These are phyloP conservation scores for Rickenella mellea DNA, from an alignment of 768 basidiomycete species.

Conservation along the genomic window DNA sequence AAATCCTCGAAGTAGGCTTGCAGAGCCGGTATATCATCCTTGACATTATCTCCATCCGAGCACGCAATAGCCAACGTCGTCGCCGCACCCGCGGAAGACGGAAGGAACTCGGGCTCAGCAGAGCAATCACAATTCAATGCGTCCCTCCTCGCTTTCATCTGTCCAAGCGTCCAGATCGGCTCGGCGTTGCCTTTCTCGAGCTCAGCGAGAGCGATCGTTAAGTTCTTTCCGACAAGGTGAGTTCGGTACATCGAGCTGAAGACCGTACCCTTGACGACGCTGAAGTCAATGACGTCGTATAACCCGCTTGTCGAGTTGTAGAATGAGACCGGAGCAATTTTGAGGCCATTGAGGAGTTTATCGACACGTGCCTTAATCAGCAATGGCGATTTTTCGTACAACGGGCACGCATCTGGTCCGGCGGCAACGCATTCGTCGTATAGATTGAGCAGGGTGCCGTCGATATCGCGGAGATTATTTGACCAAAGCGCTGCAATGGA, in stretches of 20 bases:
- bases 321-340: constrained; percentile 4
- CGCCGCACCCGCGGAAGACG: background rate
- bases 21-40: constrained; percentile 4
- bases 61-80: constrained; percentile 5
- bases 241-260: constrained; percentile 9
- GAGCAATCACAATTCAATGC: background rate
- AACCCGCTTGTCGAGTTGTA: background rate
- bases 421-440: constrained; percentile 14
- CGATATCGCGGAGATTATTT: constrained; percentile 15
- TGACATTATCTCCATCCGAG: constrained; percentile 6
- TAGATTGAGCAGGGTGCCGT: constrained; percentile 11
- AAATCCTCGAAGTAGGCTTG: constrained; percentile 2
- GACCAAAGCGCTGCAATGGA: constrained; percentile 10
- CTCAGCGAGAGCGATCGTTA: background rate
- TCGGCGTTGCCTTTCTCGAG: background rate
- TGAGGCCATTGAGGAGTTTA: constrained; percentile 2
- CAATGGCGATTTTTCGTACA: constrained; percentile 14
- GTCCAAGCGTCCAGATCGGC: background rate
- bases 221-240: background rate
- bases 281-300: constrained; percentile 8
- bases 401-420: constrained; percentile 13
- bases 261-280: constrained; percentile 1
- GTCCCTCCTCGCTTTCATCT: background rate
- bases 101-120: background rate
- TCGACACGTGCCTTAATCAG: constrained; percentile 11